Evolutionary conservation across 331 rosid species (phyloP).

Genomic region (Spiraea crenata): DNA sequence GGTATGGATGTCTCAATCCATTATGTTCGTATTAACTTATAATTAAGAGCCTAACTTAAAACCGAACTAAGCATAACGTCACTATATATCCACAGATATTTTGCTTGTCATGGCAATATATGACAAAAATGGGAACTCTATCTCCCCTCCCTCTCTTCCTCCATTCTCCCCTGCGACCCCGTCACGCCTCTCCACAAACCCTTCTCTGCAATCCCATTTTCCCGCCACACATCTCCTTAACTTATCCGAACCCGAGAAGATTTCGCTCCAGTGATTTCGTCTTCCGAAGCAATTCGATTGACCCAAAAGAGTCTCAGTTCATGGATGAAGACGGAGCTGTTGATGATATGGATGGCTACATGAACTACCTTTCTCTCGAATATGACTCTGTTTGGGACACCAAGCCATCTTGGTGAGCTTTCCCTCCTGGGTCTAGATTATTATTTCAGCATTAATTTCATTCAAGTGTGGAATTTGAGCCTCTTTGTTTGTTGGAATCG

Average conservation of each 20-base stretch:
- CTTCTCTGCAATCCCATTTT: slow-evolving; percentile 22
- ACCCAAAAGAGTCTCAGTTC: slow-evolving; percentile 47
- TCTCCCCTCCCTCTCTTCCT: slow-evolving; percentile 31
- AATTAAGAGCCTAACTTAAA: neutral
- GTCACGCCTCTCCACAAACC: slow-evolving; percentile 21
- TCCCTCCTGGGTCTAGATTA: slow-evolving; percentile 8
- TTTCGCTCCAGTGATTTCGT: slow-evolving; percentile 20
- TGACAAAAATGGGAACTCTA: slow-evolving; percentile 40
- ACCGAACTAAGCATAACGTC: neutral
- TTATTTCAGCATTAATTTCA: neutral
- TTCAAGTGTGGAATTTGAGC: too few species aligned
- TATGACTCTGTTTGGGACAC: slow-evolving; percentile 98
- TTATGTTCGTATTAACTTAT: too few species aligned
- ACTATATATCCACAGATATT: slow-evolving; percentile 12
- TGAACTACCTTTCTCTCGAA: slow-evolving; percentile 74
- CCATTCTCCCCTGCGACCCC: slow-evolving; percentile 20
- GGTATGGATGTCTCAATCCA: too few species aligned
- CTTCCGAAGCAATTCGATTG: slow-evolving; percentile 35
- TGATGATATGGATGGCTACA: slow-evolving; percentile 84
- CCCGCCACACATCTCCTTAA: slow-evolving; percentile 18
- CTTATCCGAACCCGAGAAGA: slow-evolving; percentile 21
- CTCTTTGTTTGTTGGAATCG: too few species aligned
- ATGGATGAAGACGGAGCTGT: slow-evolving; percentile 65
- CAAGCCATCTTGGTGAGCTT: slow-evolving; percentile 78
- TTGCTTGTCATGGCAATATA: neutral